These are phyloP conservation scores for Candida silvicultrix DNA, from an alignment of 805 yeast species.

Conservation along the genomic window DNA sequence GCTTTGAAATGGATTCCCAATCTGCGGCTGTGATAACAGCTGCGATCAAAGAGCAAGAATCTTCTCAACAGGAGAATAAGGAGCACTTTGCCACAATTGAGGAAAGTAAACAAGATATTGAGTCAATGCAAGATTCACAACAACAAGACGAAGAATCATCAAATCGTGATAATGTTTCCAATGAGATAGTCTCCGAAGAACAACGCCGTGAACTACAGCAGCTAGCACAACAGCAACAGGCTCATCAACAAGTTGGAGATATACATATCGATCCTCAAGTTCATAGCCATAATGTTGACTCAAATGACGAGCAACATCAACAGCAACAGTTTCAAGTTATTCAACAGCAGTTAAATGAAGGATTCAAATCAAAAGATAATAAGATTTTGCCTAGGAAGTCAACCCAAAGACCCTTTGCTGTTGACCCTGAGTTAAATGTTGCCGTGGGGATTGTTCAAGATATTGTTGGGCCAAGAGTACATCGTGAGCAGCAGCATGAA, in stretches of 20 bases:
- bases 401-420: constrained; percentile 10
- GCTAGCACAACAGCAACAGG: constrained; percentile 2
- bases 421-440: constrained; percentile 19
- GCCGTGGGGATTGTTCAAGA: constrained; percentile 18
- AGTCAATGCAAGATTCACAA: constrained; percentile 1
- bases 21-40: constrained; percentile 20
- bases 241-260: neutral
- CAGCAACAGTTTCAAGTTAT: constrained; percentile 1
- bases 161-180: neutral
- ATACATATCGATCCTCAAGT: neutral
- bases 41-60: constrained; percentile 28
- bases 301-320: neutral
- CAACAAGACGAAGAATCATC: neutral
- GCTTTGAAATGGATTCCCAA: constrained; percentile 10
- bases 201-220: constrained; percentile 1
- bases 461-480: constrained; percentile 15
- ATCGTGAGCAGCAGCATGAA: constrained; percentile 1
- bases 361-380: neutral
- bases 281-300: neutral
- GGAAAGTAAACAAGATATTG: constrained; percentile 50
- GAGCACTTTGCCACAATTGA: constrained; percentile 36
- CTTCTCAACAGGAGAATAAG: constrained; percentile 29
- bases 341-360: neutral
- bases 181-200: neutral
- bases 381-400: constrained; percentile 3